Percentiles rank a stretch among this genome's conserved stretches.
These are phyloP conservation scores for Fusarium sp. DNA, from an alignment of 2,329 filamentous ascomycete genomes.

Conservation along the genomic window DNA sequence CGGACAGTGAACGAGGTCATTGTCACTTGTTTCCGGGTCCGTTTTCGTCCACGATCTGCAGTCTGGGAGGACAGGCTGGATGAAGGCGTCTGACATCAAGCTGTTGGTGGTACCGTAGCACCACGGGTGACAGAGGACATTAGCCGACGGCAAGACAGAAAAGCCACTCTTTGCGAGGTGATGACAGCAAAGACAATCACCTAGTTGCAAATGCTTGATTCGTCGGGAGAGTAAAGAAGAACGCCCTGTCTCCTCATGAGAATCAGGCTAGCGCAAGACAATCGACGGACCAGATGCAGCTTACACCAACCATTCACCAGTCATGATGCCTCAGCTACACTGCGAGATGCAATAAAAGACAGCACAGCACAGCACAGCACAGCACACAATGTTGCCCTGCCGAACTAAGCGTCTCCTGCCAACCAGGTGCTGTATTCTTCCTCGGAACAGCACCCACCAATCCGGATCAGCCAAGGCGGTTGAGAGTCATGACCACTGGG, in stretches of 20 bases:
- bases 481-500: background rate
- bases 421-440: background rate
- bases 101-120: background rate
- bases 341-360: background rate
- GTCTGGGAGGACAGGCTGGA: background rate
- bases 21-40: slow-evolving; percentile 1
- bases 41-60: slow-evolving; percentile 5
- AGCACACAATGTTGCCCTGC: background rate
- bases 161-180: slow-evolving; percentile 3
- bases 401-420: slow-evolving; percentile 1
- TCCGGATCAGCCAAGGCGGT: background rate
- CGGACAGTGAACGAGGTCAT: background rate
- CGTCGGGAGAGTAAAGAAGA: slow-evolving; percentile 2
- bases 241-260: slow-evolving; percentile 10
- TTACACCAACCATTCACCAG: slow-evolving; percentile 10
- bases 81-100: background rate
- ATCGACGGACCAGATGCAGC: slow-evolving; percentile 9
- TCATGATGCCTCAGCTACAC: background rate
- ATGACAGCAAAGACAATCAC: background rate
- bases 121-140: background rate
- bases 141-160: background rate
- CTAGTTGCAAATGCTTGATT: slow-evolving; percentile 26
- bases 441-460: background rate
- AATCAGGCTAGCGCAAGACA: slow-evolving; percentile 10
- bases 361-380: background rate